Evolutionary conservation across 2,329 filamentous ascomycete species (phyloP).

Genomic region (Aplosporella prunicola): DNA sequence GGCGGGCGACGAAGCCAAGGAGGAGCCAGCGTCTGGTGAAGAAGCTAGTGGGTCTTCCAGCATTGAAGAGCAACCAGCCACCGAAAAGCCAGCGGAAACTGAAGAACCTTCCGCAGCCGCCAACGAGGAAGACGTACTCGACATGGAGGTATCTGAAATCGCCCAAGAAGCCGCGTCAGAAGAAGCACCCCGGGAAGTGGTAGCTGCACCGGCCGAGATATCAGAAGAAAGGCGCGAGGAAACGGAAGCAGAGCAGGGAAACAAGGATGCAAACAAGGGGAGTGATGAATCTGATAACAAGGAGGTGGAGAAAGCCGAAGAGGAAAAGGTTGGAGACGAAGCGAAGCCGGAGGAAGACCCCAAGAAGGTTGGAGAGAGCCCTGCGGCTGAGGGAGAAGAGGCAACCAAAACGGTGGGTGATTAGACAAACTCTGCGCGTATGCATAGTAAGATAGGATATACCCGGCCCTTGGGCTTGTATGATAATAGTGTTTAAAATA

Average conservation of each 20-base stretch:
- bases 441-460: slow-evolving; percentile 4
- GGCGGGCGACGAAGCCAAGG: slow-evolving; percentile 14
- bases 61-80: slow-evolving; percentile 3
- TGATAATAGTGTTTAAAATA: not conserved
- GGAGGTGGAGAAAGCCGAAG: slow-evolving; percentile 16
- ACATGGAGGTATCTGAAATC: not conserved
- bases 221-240: not conserved
- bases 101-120: slow-evolving; percentile 7
- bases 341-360: not conserved
- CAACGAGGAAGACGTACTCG: not conserved
- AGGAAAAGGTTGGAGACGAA: slow-evolving; percentile 4
- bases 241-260: slow-evolving; percentile 11
- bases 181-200: not conserved
- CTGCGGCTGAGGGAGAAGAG: slow-evolving; percentile 1
- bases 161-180: not conserved
- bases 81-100: slow-evolving; percentile 9
- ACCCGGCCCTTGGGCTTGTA: slow-evolving; percentile 8
- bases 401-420: slow-evolving; percentile 5
- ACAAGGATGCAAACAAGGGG: slow-evolving; percentile 13
- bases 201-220: not conserved
- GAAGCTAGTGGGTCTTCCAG: slow-evolving; percentile 12
- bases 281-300: slow-evolving; percentile 18
- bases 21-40: slow-evolving; percentile 16
- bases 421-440: not conserved
- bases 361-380: slow-evolving; percentile 1